Evolutionary conservation across 2,329 filamentous ascomycete species (phyloP).

Genomic region (Alternaria burnsii): DNA sequence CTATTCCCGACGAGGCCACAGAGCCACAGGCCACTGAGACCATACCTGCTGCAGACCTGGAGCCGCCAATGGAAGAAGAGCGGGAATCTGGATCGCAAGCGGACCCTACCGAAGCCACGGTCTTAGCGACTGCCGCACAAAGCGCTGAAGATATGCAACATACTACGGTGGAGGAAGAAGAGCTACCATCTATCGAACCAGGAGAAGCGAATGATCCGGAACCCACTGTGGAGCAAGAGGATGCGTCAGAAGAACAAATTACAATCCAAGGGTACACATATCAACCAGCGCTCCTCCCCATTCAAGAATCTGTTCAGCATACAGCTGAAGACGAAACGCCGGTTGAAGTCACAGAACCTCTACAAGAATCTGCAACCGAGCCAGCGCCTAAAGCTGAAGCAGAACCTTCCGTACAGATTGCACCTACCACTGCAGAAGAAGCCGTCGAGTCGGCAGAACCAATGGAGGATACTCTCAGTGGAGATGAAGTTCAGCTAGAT

Average conservation of each 20-base stretch:
- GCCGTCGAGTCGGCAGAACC: constrained; percentile 1
- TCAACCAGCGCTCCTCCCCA: not conserved
- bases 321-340: not conserved
- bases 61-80: constrained; percentile 15
- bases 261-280: constrained; percentile 6
- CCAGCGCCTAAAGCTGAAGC: constrained; percentile 4
- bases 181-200: constrained; percentile 12
- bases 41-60: constrained; percentile 9
- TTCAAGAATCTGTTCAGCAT: constrained; percentile 4
- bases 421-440: not conserved
- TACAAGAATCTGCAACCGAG: not conserved
- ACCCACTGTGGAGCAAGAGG: constrained; percentile 5
- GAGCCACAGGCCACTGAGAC: constrained; percentile 6
- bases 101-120: constrained; percentile 6
- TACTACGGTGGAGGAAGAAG: constrained; percentile 4
- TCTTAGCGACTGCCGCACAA: constrained; percentile 6
- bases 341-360: not conserved
- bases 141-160: constrained; percentile 2
- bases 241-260: constrained; percentile 2
- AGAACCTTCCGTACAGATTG: not conserved
- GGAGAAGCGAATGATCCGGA: constrained; percentile 14
- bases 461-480: not conserved
- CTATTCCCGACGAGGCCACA: constrained; percentile 15
- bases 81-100: constrained; percentile 6
- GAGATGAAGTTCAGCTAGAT: constrained; percentile 10